Conservation (phyloP, 176 grass and related monocot species). For the Chloris gayana region DNA sequence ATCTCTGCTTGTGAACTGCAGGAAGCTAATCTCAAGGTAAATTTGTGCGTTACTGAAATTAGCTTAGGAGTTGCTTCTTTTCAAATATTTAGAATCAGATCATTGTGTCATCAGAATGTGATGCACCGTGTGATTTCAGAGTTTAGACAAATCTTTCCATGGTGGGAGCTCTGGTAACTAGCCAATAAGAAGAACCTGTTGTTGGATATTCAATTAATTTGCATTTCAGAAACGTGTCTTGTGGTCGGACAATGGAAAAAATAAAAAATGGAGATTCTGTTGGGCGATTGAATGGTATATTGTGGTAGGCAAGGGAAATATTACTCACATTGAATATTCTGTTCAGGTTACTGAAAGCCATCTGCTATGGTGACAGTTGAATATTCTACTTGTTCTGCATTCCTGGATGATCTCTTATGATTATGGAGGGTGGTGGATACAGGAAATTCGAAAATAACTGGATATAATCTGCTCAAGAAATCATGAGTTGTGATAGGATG, state of each 20-base stretch:
- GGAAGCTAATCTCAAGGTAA: background rate
- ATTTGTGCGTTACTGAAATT: background rate
- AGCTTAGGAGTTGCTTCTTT: background rate
- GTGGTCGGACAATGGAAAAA: background rate
- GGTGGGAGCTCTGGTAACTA: background rate
- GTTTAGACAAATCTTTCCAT: background rate
- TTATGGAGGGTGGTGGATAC: too few relatives aligned
- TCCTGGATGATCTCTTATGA: too few relatives aligned
- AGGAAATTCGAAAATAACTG: too few relatives aligned
- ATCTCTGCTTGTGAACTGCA: background rate
- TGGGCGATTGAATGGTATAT: background rate
- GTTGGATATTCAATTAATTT: background rate
- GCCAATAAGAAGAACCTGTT: background rate
- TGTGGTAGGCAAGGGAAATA: too few relatives aligned
- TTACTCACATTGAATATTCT: too few relatives aligned
- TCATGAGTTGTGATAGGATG: too few relatives aligned
- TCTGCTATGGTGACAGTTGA: too few relatives aligned
- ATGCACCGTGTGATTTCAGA: background rate
- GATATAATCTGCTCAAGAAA: too few relatives aligned
- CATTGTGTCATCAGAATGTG: background rate
- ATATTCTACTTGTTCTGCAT: too few relatives aligned
- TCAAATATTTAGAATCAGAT: background rate
- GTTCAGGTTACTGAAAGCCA: too few relatives aligned
- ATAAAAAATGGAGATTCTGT: background rate
- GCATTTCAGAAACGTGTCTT: background rate